Conservation (phyloP, 78 protist genomes). For the Dictyostelium purpureum region DNA sequence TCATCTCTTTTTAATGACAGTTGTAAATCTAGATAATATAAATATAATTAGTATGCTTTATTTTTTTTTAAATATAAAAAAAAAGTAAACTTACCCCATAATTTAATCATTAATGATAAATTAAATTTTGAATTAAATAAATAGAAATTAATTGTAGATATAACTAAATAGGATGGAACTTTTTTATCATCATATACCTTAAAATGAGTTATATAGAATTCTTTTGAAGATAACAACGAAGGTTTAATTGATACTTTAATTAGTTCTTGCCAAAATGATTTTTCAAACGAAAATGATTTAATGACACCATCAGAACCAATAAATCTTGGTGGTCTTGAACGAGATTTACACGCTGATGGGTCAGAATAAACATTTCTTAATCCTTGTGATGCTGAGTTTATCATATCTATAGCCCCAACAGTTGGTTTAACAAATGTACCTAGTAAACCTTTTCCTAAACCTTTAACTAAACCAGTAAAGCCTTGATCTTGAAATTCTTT, state of each 20-base stretch:
- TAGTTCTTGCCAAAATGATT: slow-evolving; percentile 26
- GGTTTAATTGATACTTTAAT: background rate
- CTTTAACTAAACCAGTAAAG: slow-evolving; percentile 22
- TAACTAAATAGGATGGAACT: background rate
- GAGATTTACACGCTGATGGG: background rate
- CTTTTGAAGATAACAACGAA: background rate
- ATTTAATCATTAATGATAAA: background rate
- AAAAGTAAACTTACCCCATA: background rate
- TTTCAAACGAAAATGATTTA: background rate
- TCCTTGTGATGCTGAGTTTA: slow-evolving; percentile 40
- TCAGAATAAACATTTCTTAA: slow-evolving; percentile 19
- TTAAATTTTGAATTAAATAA: background rate
- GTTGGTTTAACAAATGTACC: slow-evolving; percentile 68
- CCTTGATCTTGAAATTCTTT: slow-evolving; percentile 42
- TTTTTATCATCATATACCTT: background rate
- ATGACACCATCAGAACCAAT: slow-evolving; percentile 30
- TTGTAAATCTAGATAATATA: background rate
- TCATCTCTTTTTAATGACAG: background rate
- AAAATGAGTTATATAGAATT: background rate
- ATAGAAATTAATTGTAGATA: background rate
- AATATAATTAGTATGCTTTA: background rate
- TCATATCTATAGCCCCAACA: slow-evolving; percentile 75
- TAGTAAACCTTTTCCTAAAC: slow-evolving; percentile 48
- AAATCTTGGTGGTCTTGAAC: slow-evolving; percentile 57
- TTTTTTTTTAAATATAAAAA: background rate